phyloP scores from a whole-genome alignment of 2,329 filamentous ascomycete genomes.

The Nigrospora osmanthi region DNA sequence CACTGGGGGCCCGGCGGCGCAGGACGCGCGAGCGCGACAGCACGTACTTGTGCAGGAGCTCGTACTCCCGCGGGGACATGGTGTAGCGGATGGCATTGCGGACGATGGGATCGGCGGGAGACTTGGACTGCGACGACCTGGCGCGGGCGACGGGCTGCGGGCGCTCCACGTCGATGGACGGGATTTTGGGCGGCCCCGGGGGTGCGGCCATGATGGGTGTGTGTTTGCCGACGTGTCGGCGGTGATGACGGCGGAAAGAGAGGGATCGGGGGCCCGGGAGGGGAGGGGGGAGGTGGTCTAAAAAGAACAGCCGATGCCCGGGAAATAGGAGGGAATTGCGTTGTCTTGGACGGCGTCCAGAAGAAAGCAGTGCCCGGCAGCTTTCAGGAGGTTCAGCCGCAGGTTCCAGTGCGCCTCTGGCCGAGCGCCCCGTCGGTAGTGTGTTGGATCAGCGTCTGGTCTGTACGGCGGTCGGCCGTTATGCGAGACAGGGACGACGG shows the following conservation, averaged over 20 bases:
- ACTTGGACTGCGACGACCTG: constrained; percentile 2
- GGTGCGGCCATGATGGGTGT: neutral
- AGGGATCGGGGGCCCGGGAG: neutral
- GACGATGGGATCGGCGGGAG: constrained; percentile 58
- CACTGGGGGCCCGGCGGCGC: constrained; percentile 45
- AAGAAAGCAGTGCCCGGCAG: too few species aligned
- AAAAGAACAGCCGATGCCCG: neutral
- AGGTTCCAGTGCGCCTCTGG: too few species aligned
- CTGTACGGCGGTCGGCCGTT: too few species aligned
- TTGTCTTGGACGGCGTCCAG: neutral
- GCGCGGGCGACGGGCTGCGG: neutral
- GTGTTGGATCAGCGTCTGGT: too few species aligned
- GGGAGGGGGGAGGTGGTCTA: neutral
- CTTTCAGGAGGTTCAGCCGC: too few species aligned
- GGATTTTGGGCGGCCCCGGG: neutral
- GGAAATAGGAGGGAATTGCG: neutral
- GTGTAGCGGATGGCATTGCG: constrained; percentile 84
- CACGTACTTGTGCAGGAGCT: constrained; percentile 74
- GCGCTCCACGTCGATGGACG: neutral
- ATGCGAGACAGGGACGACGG: too few species aligned
- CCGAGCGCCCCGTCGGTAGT: too few species aligned
- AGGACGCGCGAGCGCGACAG: constrained; percentile 61
- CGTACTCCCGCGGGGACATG: constrained; percentile 78
- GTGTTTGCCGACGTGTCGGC: neutral
- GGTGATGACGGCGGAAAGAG: neutral